Conservation (phyloP, 2,329 filamentous ascomycete species). For the Aspergillus pseudotamarii region DNA sequence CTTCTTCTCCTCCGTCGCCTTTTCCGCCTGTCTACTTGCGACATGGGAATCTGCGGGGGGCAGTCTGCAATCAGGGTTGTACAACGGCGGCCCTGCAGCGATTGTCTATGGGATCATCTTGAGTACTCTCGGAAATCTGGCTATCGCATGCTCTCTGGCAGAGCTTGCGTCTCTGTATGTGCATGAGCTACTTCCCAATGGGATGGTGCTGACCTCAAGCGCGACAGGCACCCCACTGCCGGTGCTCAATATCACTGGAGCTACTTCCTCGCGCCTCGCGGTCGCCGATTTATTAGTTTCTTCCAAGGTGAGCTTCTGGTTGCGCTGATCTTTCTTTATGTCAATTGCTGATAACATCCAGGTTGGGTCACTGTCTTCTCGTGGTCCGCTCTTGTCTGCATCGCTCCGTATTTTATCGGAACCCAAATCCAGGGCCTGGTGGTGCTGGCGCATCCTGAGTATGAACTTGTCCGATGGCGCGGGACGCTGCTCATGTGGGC, state of each 20-base stretch:
- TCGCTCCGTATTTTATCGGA: constrained; percentile 31
- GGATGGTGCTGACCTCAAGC: constrained; percentile 5
- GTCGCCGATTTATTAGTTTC: constrained; percentile 25
- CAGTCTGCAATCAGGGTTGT: constrained; percentile 27
- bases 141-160: constrained; percentile 39
- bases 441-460: constrained; percentile 30
- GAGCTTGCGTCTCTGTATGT: constrained; percentile 42
- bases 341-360: no score
- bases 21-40: constrained; percentile 40
- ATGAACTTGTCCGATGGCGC: constrained; percentile 31
- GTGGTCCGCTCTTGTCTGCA: constrained; percentile 31
- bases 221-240: constrained; percentile 23
- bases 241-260: constrained; percentile 43
- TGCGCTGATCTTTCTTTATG: no score
- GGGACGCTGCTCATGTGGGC: constrained; percentile 55
- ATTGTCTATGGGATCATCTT: constrained; percentile 40
- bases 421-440: constrained; percentile 41
- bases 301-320: constrained; percentile 17
- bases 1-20: constrained; percentile 41
- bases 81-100: constrained; percentile 38
- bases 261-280: constrained; percentile 30
- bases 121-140: constrained; percentile 36
- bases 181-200: not conserved
- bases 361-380: constrained; percentile 15
- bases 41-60: constrained; percentile 41